Evolutionary conservation across 305 asterid species (phyloP).

Genomic region (Fraxinus dipetala): DNA sequence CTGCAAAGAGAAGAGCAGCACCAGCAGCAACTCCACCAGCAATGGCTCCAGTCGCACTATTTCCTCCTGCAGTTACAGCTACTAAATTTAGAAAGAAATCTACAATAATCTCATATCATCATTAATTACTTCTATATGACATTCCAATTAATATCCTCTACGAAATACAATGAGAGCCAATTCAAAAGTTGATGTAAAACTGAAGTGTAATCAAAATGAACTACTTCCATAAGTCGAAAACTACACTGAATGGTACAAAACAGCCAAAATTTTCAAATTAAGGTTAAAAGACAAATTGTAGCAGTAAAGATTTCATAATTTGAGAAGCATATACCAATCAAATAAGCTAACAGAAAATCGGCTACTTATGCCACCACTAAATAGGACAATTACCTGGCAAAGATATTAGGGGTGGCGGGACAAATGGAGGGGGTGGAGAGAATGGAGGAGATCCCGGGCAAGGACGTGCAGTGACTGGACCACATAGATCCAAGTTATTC

Average conservation of each 20-base stretch:
- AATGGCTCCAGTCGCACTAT: slow-evolving; percentile 54
- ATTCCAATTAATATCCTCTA: background rate
- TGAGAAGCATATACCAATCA: background rate
- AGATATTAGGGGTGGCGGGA: slow-evolving; percentile 79
- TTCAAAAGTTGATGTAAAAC: background rate
- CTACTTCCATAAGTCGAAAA: background rate
- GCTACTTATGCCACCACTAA: background rate
- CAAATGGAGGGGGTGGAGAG: slow-evolving; percentile 96
- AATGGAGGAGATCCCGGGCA: slow-evolving; percentile 99
- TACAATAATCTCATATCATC: background rate
- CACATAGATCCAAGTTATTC: slow-evolving; percentile 84
- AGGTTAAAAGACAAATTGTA: background rate
- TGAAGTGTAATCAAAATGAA: background rate
- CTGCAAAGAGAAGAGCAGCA: slow-evolving; percentile 62
- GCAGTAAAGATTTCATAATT: background rate
- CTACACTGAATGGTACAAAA: background rate
- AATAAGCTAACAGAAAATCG: background rate
- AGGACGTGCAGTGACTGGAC: slow-evolving; percentile 92
- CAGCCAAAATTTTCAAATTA: background rate
- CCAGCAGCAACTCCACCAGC: slow-evolving; percentile 74
- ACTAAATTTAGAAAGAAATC: background rate
- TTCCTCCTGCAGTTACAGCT: slow-evolving; percentile 36
- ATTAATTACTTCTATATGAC: background rate
- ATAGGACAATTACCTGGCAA: slow-evolving; percentile 51
- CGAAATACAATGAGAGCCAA: background rate